Evolutionary conservation across 2,329 filamentous ascomycete genomes (phyloP).

Genomic region (Rhynchosporium graminicola): DNA sequence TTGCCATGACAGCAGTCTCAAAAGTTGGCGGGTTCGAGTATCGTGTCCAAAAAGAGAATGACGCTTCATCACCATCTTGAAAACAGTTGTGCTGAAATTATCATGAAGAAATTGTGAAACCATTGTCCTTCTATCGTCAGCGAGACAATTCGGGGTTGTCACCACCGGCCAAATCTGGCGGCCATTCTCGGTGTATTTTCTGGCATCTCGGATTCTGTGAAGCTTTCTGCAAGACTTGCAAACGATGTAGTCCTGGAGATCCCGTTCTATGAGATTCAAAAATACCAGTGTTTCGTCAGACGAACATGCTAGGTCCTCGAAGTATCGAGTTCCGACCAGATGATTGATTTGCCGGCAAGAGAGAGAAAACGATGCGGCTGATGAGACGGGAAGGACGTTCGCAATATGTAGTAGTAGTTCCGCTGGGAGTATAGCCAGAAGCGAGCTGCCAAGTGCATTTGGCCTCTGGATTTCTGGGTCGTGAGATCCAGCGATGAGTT

Average conservation of each 20-base stretch:
- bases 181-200: conserved; percentile 16
- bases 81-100: conserved; percentile 25
- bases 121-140: conserved; percentile 12
- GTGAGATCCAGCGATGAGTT: conserved; percentile 8
- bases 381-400: conserved; percentile 21
- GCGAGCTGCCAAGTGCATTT: conserved; percentile 20
- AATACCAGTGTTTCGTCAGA: conserved; percentile 22
- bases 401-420: conserved; percentile 24
- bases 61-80: conserved; percentile 28
- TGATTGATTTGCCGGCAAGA: conserved; percentile 23
- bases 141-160: conserved; percentile 15
- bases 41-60: conserved; percentile 23
- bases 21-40: conserved; percentile 23
- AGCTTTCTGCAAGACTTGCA: conserved; percentile 26
- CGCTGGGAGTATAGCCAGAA: conserved; percentile 23
- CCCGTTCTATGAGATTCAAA: conserved; percentile 26
- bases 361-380: conserved; percentile 25
- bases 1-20: conserved; percentile 19
- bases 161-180: background rate
- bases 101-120: conserved; percentile 16
- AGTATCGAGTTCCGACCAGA: conserved; percentile 23
- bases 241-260: conserved; percentile 21
- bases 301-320: conserved; percentile 21
- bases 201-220: conserved; percentile 23
- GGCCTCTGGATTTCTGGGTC: conserved; percentile 17